Percentiles rank a stretch among this genome's conserved stretches.
phyloP scores from a whole-genome alignment of 805 yeast species.

The Suhomyces sp. region DNA sequence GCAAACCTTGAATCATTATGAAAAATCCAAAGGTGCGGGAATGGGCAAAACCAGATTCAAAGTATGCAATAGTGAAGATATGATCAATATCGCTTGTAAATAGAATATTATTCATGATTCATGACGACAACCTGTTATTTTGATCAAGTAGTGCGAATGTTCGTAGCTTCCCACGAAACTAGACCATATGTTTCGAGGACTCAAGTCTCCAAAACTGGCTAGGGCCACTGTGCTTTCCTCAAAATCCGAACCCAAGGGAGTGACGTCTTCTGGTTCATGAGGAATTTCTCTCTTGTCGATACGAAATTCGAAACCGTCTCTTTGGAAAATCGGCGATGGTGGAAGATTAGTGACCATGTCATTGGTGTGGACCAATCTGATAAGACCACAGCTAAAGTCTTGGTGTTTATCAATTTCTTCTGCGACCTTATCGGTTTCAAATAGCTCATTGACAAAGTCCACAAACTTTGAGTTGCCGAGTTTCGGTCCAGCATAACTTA shows the following conservation, averaged over 20 bases:
- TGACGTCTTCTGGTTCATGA: conserved; percentile 18
- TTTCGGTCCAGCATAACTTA: conserved; percentile 64
- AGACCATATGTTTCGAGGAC: conserved; percentile 16
- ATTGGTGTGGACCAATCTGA: conserved; percentile 54
- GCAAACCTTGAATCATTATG: conserved; percentile 55
- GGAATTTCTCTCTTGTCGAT: conserved; percentile 42
- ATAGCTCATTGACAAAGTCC: conserved; percentile 50
- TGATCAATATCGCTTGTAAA: conserved; percentile 39
- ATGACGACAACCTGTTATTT: conserved; percentile 28
- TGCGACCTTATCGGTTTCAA: conserved; percentile 34
- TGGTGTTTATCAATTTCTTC: conserved; percentile 18
- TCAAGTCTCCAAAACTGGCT: not conserved
- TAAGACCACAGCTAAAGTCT: conserved; percentile 37
- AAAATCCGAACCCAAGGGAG: not conserved
- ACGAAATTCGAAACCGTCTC: conserved; percentile 51
- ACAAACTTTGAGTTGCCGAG: conserved; percentile 55
- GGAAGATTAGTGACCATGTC: conserved; percentile 64
- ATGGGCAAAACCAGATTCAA: conserved; percentile 59
- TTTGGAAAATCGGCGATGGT: conserved; percentile 42
- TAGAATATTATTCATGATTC: conserved; percentile 1
- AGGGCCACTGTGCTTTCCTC: not conserved
- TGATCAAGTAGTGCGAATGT: conserved; percentile 30
- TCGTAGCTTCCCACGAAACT: conserved; percentile 24
- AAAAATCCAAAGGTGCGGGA: conserved; percentile 45
- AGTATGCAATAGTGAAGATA: conserved; percentile 43